Evolutionary conservation across 140 eudicot genomes (phyloP).

Genomic region (Ambrosia hybrid): DNA sequence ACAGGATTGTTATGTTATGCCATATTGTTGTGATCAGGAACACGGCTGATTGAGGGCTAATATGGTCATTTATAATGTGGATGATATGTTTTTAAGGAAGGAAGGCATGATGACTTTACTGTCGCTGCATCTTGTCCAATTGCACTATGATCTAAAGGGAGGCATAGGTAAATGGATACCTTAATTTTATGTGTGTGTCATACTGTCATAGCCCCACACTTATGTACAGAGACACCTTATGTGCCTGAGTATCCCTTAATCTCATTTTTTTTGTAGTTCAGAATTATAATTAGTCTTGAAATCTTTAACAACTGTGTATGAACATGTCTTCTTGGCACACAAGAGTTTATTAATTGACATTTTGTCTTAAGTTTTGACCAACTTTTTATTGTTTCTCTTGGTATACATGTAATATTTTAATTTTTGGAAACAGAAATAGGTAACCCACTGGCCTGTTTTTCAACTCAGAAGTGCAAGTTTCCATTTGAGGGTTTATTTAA

Average conservation of each 20-base stretch:
- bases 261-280: too few relatives aligned
- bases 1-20: slow-evolving; percentile 12
- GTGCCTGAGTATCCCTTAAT: background rate
- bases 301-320: too few relatives aligned
- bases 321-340: too few relatives aligned
- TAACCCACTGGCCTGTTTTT: too few relatives aligned
- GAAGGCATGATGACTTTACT: slow-evolving; percentile 8
- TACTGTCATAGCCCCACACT: background rate
- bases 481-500: too few relatives aligned
- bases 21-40: slow-evolving; percentile 22
- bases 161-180: background rate
- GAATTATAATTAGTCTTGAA: too few relatives aligned
- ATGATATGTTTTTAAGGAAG: slow-evolving; percentile 2
- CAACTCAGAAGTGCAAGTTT: too few relatives aligned
- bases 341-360: too few relatives aligned
- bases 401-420: too few relatives aligned
- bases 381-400: too few relatives aligned
- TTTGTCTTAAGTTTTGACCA: too few relatives aligned
- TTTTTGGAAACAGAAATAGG: too few relatives aligned
- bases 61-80: slow-evolving; percentile 14
- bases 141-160: background rate
- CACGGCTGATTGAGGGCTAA: slow-evolving; percentile 26
- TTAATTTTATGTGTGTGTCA: background rate
- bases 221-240: background rate
- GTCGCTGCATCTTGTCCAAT: slow-evolving; percentile 1